Evolutionary conservation across 1,139 yeast species (phyloP).

Genomic region (Suhomyces taliae): DNA sequence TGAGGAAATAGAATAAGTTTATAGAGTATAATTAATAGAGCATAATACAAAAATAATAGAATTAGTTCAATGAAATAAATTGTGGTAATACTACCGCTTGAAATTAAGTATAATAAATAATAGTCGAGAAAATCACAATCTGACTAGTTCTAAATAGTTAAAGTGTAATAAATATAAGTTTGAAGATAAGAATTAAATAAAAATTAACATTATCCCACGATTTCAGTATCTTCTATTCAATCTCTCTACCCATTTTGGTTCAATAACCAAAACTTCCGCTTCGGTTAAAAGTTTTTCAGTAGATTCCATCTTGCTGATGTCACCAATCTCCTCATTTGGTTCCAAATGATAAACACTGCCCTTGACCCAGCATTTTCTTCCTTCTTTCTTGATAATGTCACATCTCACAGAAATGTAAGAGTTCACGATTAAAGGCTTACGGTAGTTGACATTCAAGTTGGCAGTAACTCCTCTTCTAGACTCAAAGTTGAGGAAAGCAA

Average conservation of each 20-base stretch:
- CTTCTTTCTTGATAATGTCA: conserved; percentile 31
- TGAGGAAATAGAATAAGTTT: background rate
- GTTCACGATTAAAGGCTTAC: conserved; percentile 38
- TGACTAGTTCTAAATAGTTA: background rate
- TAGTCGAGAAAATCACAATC: too few relatives aligned
- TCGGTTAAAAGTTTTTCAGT: conserved; percentile 33
- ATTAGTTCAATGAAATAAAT: background rate
- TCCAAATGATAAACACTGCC: conserved; percentile 35
- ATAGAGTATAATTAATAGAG: background rate
- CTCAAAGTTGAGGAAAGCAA: conserved; percentile 49
- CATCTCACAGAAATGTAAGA: conserved; percentile 39
- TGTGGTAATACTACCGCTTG: background rate
- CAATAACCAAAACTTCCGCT: conserved; percentile 46
- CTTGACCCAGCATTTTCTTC: conserved; percentile 46
- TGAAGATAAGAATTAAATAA: too few relatives aligned
- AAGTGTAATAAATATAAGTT: background rate
- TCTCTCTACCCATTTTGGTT: conserved; percentile 49
- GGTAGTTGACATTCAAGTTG: conserved; percentile 43
- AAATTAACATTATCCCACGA: background rate
- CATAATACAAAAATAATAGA: background rate
- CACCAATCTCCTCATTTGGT: conserved; percentile 15
- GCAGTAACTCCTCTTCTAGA: conserved; percentile 49
- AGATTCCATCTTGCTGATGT: conserved; percentile 19
- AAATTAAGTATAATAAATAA: too few relatives aligned
- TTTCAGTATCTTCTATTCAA: conserved; percentile 16